A percentile compares a stretch with the other conserved stretches of the same genome.
Evolutionary conservation across 176 grass and related monocot species (phyloP).

Genomic region (Zea mays): DNA sequence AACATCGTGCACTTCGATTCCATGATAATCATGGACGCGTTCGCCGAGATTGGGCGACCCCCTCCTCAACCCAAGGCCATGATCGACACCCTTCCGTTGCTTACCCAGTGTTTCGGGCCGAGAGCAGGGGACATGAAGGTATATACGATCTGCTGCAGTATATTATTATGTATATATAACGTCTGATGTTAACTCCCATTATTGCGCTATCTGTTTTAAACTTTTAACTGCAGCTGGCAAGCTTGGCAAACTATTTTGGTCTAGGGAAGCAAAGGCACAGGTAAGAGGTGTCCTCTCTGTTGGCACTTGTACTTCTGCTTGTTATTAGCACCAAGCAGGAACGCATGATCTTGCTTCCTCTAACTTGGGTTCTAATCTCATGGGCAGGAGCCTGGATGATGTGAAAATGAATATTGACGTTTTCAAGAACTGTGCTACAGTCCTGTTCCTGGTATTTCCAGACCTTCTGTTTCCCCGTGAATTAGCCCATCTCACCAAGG

Average conservation of each 20-base stretch:
- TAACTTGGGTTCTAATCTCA: slow-evolving; percentile 10
- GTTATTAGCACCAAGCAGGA: neutral
- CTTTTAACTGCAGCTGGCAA: slow-evolving; percentile 73
- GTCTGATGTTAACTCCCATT: neutral
- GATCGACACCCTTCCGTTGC: slow-evolving; percentile 81
- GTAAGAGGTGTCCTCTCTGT: slow-evolving; percentile 26
- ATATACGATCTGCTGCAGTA: slow-evolving; percentile 6
- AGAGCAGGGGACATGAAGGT: slow-evolving; percentile 97
- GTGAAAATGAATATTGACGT: slow-evolving; percentile 93
- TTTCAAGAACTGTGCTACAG: slow-evolving; percentile 82
- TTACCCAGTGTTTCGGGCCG: slow-evolving; percentile 68
- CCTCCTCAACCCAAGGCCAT: slow-evolving; percentile 68
- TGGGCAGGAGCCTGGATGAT: slow-evolving; percentile 89
- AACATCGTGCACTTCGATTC: slow-evolving; percentile 80
- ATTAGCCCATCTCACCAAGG: neutral
- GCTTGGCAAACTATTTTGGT: slow-evolving; percentile 81
- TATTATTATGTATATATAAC: too few species aligned
- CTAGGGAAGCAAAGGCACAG: slow-evolving; percentile 81
- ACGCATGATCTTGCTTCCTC: slow-evolving; percentile 8
- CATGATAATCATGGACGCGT: slow-evolving; percentile 69
- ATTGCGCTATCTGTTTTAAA: slow-evolving; percentile 1
- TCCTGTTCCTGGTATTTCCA: slow-evolving; percentile 78
- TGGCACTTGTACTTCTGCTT: neutral
- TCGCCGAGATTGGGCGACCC: slow-evolving; percentile 52
- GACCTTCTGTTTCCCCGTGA: slow-evolving; percentile 2